These are phyloP conservation scores for Geotrichum aggregatum DNA, from an alignment of 1,139 yeast species.

Conservation along the genomic window DNA sequence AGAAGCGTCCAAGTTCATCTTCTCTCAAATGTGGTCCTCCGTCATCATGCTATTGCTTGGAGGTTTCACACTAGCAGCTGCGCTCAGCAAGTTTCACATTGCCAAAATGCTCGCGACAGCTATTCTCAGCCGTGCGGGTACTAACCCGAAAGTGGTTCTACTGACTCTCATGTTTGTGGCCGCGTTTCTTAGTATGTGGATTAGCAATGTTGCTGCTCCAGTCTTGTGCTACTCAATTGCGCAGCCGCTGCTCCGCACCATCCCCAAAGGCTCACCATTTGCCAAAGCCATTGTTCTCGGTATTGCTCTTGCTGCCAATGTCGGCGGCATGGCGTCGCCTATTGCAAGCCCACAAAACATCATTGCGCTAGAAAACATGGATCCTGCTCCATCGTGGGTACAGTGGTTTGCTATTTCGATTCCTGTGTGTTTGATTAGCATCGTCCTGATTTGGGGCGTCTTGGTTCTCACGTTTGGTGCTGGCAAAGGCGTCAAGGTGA, in stretches of 20 bases:
- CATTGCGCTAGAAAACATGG: constrained; percentile 81
- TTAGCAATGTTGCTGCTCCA: constrained; percentile 94
- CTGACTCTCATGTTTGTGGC: constrained; percentile 82
- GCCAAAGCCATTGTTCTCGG: constrained; percentile 83
- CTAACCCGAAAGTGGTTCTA: constrained; percentile 72
- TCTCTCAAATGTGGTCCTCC: constrained; percentile 91
- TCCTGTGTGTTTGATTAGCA: constrained; percentile 65
- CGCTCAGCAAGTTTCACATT: constrained; percentile 80
- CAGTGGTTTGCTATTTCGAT: constrained; percentile 87
- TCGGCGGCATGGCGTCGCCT: constrained; percentile 96
- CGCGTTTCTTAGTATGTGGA: constrained; percentile 87
- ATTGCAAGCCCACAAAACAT: constrained; percentile 95
- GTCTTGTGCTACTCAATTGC: constrained; percentile 85
- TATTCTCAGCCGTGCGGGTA: constrained; percentile 77
- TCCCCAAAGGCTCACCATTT: constrained; percentile 73
- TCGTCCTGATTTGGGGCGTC: constrained; percentile 66
- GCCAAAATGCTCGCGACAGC: constrained; percentile 81
- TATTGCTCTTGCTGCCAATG: constrained; percentile 83
- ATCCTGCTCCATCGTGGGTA: constrained; percentile 89
- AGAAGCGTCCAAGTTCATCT: constrained; percentile 69
- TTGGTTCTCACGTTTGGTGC: constrained; percentile 66
- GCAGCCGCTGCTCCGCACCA: constrained; percentile 77
- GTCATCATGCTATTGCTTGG: constrained; percentile 84
- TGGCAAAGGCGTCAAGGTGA: constrained; percentile 42
- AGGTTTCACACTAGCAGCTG: constrained; percentile 93